Conservation (phyloP, 83 land plant species). For the Diphasiastrum complanatum region DNA sequence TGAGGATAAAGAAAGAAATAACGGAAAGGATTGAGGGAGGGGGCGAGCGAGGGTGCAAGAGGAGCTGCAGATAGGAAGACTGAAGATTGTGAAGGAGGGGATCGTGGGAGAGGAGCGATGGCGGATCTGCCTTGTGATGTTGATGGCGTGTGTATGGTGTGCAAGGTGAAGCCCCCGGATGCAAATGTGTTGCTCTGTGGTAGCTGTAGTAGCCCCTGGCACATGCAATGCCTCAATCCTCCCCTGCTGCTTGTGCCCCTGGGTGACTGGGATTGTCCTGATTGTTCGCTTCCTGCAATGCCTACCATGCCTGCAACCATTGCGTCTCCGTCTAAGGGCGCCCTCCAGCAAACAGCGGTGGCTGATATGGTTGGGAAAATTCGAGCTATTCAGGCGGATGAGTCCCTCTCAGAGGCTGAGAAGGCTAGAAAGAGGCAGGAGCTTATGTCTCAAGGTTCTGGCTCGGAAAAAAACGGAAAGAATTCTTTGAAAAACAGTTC, state of each 20-base stretch:
- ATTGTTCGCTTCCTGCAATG: slow-evolving; percentile 19
- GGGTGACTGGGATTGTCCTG: slow-evolving; percentile 65
- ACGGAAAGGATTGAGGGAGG: no score
- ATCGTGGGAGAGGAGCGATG: slow-evolving; percentile 11
- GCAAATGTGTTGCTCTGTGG: slow-evolving; percentile 44
- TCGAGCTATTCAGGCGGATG: slow-evolving; percentile 65
- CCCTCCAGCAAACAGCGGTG: slow-evolving; percentile 6
- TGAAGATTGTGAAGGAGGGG: no score
- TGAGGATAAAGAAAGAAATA: no score
- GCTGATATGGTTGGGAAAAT: slow-evolving; percentile 40
- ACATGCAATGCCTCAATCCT: slow-evolving; percentile 53
- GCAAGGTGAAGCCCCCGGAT: slow-evolving; percentile 52
- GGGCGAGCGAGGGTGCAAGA: no score
- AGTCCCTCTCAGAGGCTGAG: slow-evolving; percentile 44
- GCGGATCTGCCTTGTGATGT: slow-evolving; percentile 72
- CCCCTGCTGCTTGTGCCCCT: slow-evolving; percentile 31
- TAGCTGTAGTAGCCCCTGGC: slow-evolving; percentile 80
- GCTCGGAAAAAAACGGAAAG: not conserved
- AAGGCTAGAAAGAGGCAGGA: slow-evolving; percentile 69
- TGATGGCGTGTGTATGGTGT: slow-evolving; percentile 72
- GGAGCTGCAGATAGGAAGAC: no score
- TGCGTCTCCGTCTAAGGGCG: slow-evolving; percentile 25
- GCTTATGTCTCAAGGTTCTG: slow-evolving; percentile 34
- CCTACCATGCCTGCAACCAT: not conserved
- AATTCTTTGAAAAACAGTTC: not conserved